phyloP scores from a whole-genome alignment of 441 rosid species.

The Erysimum pusillum region DNA sequence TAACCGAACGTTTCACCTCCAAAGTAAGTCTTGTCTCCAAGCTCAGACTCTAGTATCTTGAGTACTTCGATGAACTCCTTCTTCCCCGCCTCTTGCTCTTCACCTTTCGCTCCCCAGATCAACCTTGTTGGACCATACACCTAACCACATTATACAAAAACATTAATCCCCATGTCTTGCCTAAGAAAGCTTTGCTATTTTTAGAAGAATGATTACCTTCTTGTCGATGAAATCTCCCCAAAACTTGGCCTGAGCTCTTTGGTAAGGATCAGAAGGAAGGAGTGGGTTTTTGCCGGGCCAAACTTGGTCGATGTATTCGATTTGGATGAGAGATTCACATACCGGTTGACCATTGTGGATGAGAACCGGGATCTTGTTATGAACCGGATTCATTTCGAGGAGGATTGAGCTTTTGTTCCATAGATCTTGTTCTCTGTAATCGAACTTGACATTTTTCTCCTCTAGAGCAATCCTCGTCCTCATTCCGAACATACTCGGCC shows the following conservation, averaged over 20 bases:
- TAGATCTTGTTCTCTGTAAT: conserved; percentile 40
- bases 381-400: conserved; percentile 44
- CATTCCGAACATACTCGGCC: conserved; percentile 38
- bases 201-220: conserved; percentile 18
- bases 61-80: conserved; percentile 32
- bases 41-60: conserved; percentile 34
- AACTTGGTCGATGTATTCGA: conserved; percentile 44
- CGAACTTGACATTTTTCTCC: conserved; percentile 37
- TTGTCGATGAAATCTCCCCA: conserved; percentile 44
- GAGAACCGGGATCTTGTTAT: conserved; percentile 40
- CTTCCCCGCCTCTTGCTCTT: conserved; percentile 27
- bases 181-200: neutral
- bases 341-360: conserved; percentile 40
- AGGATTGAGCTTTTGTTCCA: conserved; percentile 11
- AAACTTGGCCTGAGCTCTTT: conserved; percentile 40
- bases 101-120: conserved; percentile 35
- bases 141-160: conserved; percentile 1
- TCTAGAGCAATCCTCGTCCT: conserved; percentile 40
- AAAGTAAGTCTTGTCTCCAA: conserved; percentile 38
- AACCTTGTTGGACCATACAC: conserved; percentile 31
- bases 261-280: conserved; percentile 43
- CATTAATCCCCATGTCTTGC: neutral
- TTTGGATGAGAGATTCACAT: conserved; percentile 36
- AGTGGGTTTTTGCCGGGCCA: conserved; percentile 18
- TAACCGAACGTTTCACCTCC: conserved; percentile 42